These are phyloP conservation scores for Yamadazyma aaseri DNA, from an alignment of 1,139 yeast species.

Conservation along the genomic window DNA sequence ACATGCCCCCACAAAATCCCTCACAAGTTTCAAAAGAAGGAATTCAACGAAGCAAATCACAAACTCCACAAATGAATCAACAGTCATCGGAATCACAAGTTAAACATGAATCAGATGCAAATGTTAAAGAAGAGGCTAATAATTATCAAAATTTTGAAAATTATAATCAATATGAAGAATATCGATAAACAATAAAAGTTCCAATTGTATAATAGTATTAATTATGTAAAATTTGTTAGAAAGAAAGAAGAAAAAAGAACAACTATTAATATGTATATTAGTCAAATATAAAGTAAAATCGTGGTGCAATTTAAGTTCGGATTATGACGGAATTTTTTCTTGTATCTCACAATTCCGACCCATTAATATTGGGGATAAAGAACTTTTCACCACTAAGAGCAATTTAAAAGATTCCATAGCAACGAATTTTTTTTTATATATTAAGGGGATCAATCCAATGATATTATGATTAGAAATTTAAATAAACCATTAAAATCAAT, in stretches of 20 bases:
- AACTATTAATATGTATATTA: conserved; percentile 2
- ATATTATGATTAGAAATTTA: conserved; percentile 3
- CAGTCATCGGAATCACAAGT: not conserved
- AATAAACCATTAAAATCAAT: conserved; percentile 3
- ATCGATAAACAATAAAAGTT: conserved; percentile 7
- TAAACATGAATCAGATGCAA: conserved; percentile 2
- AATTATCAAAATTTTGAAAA: conserved; percentile 15
- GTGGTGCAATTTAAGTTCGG: conserved; percentile 3
- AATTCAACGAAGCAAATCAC: conserved; percentile 1
- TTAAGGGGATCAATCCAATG: no score
- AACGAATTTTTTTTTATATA: no score
- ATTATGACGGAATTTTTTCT: conserved; percentile 2
- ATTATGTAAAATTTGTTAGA: not conserved
- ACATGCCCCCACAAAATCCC: not conserved
- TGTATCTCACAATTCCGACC: not conserved
- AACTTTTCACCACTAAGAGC: conserved; percentile 1
- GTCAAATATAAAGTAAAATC: not conserved
- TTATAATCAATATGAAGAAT: conserved; percentile 15
- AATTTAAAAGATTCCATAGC: not conserved
- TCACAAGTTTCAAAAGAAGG: not conserved
- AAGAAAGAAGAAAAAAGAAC: no score
- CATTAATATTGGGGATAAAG: not conserved
- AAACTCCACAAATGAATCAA: conserved; percentile 3
- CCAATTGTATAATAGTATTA: not conserved
- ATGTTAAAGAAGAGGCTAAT: conserved; percentile 7